Evolutionary conservation across 2,329 filamentous ascomycete genomes (phyloP), one percentile per base, ranked within the genome.

Genomic region (Penicillium sp.): DNA sequence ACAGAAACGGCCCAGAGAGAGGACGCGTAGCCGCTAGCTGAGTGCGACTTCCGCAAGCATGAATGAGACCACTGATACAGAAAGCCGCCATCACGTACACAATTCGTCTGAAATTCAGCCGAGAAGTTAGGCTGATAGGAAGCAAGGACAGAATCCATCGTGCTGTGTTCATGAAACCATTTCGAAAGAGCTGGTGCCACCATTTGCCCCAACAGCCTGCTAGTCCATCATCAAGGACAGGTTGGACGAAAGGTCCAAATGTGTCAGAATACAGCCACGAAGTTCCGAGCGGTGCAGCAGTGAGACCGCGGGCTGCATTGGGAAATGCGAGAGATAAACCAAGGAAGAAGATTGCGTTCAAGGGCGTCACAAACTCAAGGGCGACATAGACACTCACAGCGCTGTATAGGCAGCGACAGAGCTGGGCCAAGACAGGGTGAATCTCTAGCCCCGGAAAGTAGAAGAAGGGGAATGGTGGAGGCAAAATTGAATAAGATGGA

Each of bases 151-250:
- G 68, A 60, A 57, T 59, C 62, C 55, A 85, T 46, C 61, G 78
- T 69, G 16, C 79, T 22, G 61, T 71, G 22, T 59, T 66, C 73
- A 39, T 57, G 49, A 57, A 70, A 61, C 84, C 85, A 52, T 86
- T 82, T 1, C 92, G 88, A 75, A 96, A 95, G 2, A 88, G 87
- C 73, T 97, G 92, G 71, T 97, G 93, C 93, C 93, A 97, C 81
- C 86, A 93, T 21, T 79, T 80, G 43, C 89, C 87, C 93, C 93
- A 97, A 74, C 88, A 89, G 1, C 92, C 92, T 1, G 83, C 81
- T 2, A 97, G 78, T 0, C 93, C 92, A 55, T 84, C 79, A 57
- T 91, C 84, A 10, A 75, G 52, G 5, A 75, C 52, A 0, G 70
- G 60, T 16, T 55, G 43, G 29, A 70, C 38, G 58, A 81, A 79